Conservation (phyloP, 208 protist species). For the Crithidia expoeki region DNA sequence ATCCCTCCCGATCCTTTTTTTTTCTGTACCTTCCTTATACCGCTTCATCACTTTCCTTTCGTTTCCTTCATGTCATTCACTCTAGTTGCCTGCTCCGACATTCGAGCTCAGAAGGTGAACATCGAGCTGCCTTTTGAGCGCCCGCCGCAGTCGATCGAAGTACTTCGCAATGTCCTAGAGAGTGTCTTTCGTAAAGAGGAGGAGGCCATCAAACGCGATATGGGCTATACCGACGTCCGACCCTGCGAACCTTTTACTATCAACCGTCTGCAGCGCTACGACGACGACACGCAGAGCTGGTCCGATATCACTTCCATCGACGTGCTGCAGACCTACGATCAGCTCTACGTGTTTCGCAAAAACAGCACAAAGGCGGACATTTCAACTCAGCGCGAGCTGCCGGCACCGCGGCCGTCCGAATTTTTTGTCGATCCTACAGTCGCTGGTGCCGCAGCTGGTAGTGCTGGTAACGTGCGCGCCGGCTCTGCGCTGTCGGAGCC, state of each 20-base stretch:
- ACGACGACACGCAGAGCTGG: conserved; percentile 76
- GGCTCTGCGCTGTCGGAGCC: not conserved
- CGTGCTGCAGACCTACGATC: conserved; percentile 67
- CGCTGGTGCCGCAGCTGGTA: not conserved
- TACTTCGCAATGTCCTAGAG: conserved; percentile 57
- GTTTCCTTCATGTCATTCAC: conserved; percentile 35
- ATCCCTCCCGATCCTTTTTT: too few relatives aligned
- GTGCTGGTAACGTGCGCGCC: not conserved
- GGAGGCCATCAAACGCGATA: conserved; percentile 47
- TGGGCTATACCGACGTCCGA: conserved; percentile 43
- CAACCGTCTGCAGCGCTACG: conserved; percentile 66
- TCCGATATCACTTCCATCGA: conserved; percentile 43
- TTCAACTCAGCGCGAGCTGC: conserved; percentile 73
- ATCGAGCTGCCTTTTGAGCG: conserved; percentile 69
- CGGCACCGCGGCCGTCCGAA: conserved; percentile 49
- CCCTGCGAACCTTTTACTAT: conserved; percentile 80
- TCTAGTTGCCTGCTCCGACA: conserved; percentile 73
- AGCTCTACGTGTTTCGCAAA: conserved; percentile 84
- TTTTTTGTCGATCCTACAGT: conserved; percentile 37
- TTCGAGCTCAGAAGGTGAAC: conserved; percentile 78
- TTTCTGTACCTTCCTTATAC: not conserved
- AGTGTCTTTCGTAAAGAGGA: conserved; percentile 71
- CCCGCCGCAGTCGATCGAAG: conserved; percentile 53
- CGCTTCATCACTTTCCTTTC: not conserved
- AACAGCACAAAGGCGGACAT: conserved; percentile 80